A percentile compares a stretch with the other conserved stretches of the same genome.
Evolutionary conservation across 306 rosid genomes (phyloP).

Genomic region (Erythrophleum fordii): DNA sequence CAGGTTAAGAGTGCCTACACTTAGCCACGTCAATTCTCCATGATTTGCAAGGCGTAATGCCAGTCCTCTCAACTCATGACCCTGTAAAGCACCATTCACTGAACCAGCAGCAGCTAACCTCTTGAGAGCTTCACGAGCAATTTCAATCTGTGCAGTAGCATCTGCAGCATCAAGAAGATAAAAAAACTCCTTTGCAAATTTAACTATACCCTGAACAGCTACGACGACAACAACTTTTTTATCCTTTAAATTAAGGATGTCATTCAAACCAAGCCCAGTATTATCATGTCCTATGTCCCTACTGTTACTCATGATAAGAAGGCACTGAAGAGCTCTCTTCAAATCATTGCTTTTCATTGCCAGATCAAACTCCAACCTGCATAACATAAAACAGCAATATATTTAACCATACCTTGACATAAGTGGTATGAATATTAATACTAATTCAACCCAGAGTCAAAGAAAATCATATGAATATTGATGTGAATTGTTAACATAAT

Average conservation of each 20-base stretch:
- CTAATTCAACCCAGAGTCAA: neutral
- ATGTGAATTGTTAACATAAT: neutral
- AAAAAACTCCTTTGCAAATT: constrained; percentile 87
- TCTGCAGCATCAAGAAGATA: constrained; percentile 99
- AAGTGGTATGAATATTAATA: neutral
- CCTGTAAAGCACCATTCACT: constrained; percentile 90
- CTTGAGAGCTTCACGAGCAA: constrained; percentile 95
- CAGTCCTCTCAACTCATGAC: constrained; percentile 86
- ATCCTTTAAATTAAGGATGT: constrained; percentile 85
- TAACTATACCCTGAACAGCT: constrained; percentile 92
- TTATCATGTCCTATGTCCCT: constrained; percentile 81
- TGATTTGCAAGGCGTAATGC: constrained; percentile 94
- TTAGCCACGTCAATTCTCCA: constrained; percentile 88
- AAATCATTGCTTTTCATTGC: constrained; percentile 96
- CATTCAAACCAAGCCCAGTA: constrained; percentile 84
- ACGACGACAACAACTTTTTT: constrained; percentile 75
- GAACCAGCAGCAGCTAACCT: constrained; percentile 95
- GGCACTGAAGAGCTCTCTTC: constrained; percentile 98
- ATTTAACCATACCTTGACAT: constrained; percentile 23
- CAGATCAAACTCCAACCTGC: constrained; percentile 97
- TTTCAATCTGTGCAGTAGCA: constrained; percentile 96
- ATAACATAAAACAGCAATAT: constrained; percentile 23
- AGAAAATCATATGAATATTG: neutral
- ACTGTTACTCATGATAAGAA: constrained; percentile 98
- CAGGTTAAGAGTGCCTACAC: constrained; percentile 60